A percentile compares a stretch with the other conserved stretches of the same genome.
phyloP scores from a whole-genome alignment of 345 rosid species.

The Brassica carinata region DNA sequence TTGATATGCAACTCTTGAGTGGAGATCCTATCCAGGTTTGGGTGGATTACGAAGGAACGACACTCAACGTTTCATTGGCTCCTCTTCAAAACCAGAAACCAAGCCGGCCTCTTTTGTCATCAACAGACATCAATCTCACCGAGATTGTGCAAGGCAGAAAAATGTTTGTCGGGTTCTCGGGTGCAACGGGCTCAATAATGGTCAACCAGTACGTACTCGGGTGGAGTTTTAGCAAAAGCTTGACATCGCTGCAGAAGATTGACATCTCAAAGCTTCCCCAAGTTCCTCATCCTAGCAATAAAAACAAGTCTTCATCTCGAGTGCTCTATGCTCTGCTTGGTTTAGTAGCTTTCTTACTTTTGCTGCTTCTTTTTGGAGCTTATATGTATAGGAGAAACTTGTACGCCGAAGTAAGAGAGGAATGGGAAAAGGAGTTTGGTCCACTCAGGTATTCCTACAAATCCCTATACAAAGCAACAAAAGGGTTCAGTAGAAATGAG shows the following conservation, averaged over 20 bases:
- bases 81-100: constrained; percentile 44
- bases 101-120: constrained; percentile 51
- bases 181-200: background rate
- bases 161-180: constrained; percentile 31
- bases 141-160: constrained; percentile 41
- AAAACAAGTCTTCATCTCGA: constrained; percentile 7
- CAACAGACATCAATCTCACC: constrained; percentile 46
- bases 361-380: constrained; percentile 26
- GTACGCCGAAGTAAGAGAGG: constrained; percentile 58
- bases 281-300: constrained; percentile 38
- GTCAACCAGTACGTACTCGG: constrained; percentile 40
- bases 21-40: constrained; percentile 57
- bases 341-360: constrained; percentile 25
- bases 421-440: constrained; percentile 64
- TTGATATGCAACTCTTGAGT: constrained; percentile 43
- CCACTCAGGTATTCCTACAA: constrained; percentile 60
- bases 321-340: constrained; percentile 36
- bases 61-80: constrained; percentile 54
- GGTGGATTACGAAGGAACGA: constrained; percentile 58
- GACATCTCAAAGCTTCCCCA: constrained; percentile 40
- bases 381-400: constrained; percentile 44
- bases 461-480: constrained; percentile 57
- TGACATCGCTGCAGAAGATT: constrained; percentile 42
- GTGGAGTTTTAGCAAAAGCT: constrained; percentile 64
- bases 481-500: constrained; percentile 55